A percentile compares a stretch with the other conserved stretches of the same genome.
These are phyloP conservation scores for Stachybotrys elegans DNA, from an alignment of 2,329 filamentous ascomycete species.

Conservation along the genomic window DNA sequence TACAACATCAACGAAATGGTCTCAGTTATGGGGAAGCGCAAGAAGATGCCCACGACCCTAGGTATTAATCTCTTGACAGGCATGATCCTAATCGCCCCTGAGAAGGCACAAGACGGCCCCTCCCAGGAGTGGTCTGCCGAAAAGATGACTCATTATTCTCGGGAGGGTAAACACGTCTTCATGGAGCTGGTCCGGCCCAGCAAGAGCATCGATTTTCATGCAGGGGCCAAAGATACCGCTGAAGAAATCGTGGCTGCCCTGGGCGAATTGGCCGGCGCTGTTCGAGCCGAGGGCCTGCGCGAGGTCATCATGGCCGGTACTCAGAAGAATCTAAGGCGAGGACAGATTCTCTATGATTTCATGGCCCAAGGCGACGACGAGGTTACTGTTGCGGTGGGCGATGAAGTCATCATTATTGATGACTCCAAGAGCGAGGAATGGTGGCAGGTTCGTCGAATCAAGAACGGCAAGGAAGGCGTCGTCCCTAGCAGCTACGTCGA, in stretches of 20 bases:
- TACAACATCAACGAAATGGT: constrained; percentile 98
- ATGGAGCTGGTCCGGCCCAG: constrained; percentile 87
- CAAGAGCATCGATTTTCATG: constrained; percentile 95
- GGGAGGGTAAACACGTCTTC: constrained; percentile 97
- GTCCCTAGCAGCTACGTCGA: constrained; percentile 97
- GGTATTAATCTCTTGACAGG: constrained; percentile 90
- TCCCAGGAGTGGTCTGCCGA: constrained; percentile 92
- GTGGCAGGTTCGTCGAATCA: constrained; percentile 91
- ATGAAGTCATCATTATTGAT: constrained; percentile 87
- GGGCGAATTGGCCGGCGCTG: constrained; percentile 82
- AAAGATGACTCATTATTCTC: constrained; percentile 93
- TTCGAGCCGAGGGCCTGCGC: constrained; percentile 73
- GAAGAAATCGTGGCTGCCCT: constrained; percentile 86
- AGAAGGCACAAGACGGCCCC: constrained; percentile 75
- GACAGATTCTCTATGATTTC: constrained; percentile 88
- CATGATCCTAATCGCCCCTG: constrained; percentile 84
- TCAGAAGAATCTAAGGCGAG: constrained; percentile 68
- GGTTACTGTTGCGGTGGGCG: constrained; percentile 82
- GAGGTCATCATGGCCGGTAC: constrained; percentile 82
- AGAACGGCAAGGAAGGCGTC: constrained; percentile 91
- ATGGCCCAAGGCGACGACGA: constrained; percentile 95
- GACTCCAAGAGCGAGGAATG: constrained; percentile 93
- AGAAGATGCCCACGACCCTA: constrained; percentile 96
- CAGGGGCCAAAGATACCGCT: constrained; percentile 93
- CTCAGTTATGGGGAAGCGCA: constrained; percentile 92